A percentile compares a stretch with the other conserved stretches of the same genome.
phyloP scores from a whole-genome alignment of 1,284 basidiomycete species.

The Gomphus bonarii region DNA sequence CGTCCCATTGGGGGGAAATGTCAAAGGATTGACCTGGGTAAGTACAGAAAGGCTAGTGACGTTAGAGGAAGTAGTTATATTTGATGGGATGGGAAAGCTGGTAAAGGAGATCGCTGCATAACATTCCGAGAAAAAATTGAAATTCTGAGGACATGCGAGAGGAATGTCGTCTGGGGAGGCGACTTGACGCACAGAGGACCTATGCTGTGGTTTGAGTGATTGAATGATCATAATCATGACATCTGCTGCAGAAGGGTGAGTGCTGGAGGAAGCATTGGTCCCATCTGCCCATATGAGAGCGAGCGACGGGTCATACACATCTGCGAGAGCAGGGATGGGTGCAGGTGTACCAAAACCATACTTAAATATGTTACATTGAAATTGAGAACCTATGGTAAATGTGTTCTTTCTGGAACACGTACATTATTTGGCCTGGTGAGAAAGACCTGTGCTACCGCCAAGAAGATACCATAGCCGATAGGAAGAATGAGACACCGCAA shows the following conservation, averaged over 20 bases:
- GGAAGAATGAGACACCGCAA: constrained; percentile 60
- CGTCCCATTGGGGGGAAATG: constrained; percentile 15
- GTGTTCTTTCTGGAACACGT: constrained; percentile 16
- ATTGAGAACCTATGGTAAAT: background rate
- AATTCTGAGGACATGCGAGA: constrained; percentile 59
- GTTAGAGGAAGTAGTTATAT: background rate
- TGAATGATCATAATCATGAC: constrained; percentile 48
- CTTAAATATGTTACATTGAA: constrained; percentile 25
- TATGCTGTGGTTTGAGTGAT: constrained; percentile 36
- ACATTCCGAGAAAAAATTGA: constrained; percentile 58
- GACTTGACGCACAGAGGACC: constrained; percentile 36
- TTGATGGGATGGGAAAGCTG: constrained; percentile 34
- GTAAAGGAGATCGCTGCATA: constrained; percentile 64
- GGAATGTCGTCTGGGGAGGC: constrained; percentile 39
- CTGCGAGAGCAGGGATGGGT: constrained; percentile 37
- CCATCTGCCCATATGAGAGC: constrained; percentile 57
- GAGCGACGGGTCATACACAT: constrained; percentile 40
- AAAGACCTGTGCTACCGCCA: constrained; percentile 53
- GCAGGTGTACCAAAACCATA: constrained; percentile 53
- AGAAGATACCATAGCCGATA: constrained; percentile 57
- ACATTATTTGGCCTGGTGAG: constrained; percentile 46
- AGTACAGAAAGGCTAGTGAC: background rate
- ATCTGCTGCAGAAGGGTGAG: constrained; percentile 35
- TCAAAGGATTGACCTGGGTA: background rate
- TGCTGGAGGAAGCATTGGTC: constrained; percentile 37